phyloP scores from a whole-genome alignment of 2,329 filamentous ascomycete genomes.

The Talaromyces sp. region DNA sequence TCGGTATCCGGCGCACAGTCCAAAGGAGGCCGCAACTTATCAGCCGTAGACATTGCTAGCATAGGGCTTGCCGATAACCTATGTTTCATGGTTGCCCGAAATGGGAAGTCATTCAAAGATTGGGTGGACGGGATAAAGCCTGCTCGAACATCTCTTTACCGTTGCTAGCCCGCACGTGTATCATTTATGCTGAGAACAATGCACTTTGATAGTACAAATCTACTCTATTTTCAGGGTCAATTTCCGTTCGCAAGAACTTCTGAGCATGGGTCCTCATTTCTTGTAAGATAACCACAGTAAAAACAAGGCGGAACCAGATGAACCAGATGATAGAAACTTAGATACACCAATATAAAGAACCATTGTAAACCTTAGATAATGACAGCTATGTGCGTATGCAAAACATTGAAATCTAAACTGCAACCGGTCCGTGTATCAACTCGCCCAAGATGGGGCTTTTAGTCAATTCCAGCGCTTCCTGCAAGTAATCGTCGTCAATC shows the following conservation, averaged over 20 bases:
- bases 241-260: not conserved
- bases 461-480: conserved; percentile 93
- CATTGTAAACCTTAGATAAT: too few species aligned
- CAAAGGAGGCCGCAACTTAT: not conserved
- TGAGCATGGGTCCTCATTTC: not conserved
- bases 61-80: not conserved
- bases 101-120: not conserved
- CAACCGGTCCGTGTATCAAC: conserved; percentile 42
- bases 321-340: not conserved
- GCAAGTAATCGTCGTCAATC: conserved; percentile 96
- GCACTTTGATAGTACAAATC: too few species aligned
- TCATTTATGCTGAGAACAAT: not conserved
- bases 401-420: not conserved
- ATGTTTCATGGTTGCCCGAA: not conserved
- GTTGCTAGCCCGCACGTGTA: not conserved
- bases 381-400: not conserved
- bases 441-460: conserved; percentile 61
- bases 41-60: not conserved
- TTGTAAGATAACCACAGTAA: not conserved
- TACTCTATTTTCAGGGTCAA: not conserved
- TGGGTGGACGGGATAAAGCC: too few species aligned
- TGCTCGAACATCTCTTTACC: not conserved
- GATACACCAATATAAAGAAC: not conserved
- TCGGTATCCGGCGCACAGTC: not conserved
- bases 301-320: not conserved